Conservation (phyloP, 495 filamentous ascomycete genomes). For the Hyaloscypha finlandica region DNA sequence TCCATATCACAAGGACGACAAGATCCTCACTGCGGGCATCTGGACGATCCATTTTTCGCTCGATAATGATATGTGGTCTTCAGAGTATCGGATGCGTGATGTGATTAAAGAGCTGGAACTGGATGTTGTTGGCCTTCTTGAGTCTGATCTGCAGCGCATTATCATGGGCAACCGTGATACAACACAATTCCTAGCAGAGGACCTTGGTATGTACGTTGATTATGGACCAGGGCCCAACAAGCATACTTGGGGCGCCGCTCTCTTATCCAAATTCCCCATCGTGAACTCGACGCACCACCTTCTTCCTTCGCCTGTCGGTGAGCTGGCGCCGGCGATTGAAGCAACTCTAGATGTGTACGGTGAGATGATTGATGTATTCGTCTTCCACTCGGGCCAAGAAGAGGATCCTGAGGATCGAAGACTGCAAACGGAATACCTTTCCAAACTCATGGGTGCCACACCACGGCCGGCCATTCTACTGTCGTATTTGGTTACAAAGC, state of each 20-base stretch:
- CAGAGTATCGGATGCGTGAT: slow-evolving; percentile 90
- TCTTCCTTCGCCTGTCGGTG: slow-evolving; percentile 88
- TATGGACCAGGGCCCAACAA: slow-evolving; percentile 98
- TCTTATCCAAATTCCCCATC: slow-evolving; percentile 97
- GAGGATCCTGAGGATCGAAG: slow-evolving; percentile 94
- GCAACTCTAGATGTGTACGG: slow-evolving; percentile 94
- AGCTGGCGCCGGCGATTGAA: slow-evolving; percentile 94
- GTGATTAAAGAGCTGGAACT: slow-evolving; percentile 91
- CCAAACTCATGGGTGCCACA: slow-evolving; percentile 83
- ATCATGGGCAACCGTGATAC: slow-evolving; percentile 99
- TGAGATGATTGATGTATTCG: slow-evolving; percentile 86
- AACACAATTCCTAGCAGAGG: slow-evolving; percentile 93
- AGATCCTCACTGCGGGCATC: slow-evolving; percentile 87
- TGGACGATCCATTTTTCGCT: slow-evolving; percentile 99
- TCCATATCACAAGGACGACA: slow-evolving; percentile 85
- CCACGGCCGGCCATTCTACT: slow-evolving; percentile 82
- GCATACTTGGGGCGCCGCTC: slow-evolving; percentile 94
- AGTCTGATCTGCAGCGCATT: slow-evolving; percentile 93
- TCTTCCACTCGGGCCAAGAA: slow-evolving; percentile 99
- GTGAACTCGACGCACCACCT: slow-evolving; percentile 96
- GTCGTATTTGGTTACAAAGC: slow-evolving; percentile 90
- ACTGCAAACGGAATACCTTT: slow-evolving; percentile 83
- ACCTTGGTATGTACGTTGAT: slow-evolving; percentile 97
- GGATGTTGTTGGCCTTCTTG: slow-evolving; percentile 91
- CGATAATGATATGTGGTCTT: slow-evolving; percentile 99